These are phyloP conservation scores for Boletus subcaerulescens DNA, from an alignment of 768 basidiomycete genomes.

Conservation along the genomic window DNA sequence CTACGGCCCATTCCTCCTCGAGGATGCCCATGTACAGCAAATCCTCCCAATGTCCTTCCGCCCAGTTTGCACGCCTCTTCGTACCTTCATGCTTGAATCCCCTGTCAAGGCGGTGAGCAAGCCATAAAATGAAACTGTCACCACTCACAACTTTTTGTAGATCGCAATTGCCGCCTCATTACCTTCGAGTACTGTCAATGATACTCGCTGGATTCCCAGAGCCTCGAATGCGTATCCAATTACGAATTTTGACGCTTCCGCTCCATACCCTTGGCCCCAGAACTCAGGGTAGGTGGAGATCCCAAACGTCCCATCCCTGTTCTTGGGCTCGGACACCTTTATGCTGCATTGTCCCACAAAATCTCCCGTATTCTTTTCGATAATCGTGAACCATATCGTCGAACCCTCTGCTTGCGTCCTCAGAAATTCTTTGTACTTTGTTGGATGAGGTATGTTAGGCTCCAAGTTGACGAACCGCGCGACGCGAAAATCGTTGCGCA, in stretches of 20 bases:
- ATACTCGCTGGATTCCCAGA: conserved; percentile 31
- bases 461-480: conserved; percentile 6
- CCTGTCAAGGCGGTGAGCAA: conserved; percentile 10
- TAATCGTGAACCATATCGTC: conserved; percentile 9
- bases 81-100: conserved; percentile 35
- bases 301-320: conserved; percentile 25
- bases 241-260: conserved; percentile 33
- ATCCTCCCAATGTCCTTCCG: conserved; percentile 34
- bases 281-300: conserved; percentile 21
- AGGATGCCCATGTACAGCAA: conserved; percentile 32
- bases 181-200: conserved; percentile 19
- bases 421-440: conserved; percentile 3
- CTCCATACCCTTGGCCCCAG: conserved; percentile 37
- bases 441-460: conserved; percentile 2
- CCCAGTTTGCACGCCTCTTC: conserved; percentile 29
- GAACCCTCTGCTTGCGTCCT: conserved; percentile 6
- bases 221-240: conserved; percentile 32
- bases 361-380: conserved; percentile 2
- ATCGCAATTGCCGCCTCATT: conserved; percentile 20
- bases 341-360: conserved; percentile 15
- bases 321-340: conserved; percentile 16
- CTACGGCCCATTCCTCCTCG: conserved; percentile 30
- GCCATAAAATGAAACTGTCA: neutral
- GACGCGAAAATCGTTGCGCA: conserved; percentile 5
- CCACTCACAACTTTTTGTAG: conserved; percentile 32